Evolutionary conservation across 495 filamentous ascomycete genomes (phyloP).

Genomic region (Friedmanniomyces simplex): DNA sequence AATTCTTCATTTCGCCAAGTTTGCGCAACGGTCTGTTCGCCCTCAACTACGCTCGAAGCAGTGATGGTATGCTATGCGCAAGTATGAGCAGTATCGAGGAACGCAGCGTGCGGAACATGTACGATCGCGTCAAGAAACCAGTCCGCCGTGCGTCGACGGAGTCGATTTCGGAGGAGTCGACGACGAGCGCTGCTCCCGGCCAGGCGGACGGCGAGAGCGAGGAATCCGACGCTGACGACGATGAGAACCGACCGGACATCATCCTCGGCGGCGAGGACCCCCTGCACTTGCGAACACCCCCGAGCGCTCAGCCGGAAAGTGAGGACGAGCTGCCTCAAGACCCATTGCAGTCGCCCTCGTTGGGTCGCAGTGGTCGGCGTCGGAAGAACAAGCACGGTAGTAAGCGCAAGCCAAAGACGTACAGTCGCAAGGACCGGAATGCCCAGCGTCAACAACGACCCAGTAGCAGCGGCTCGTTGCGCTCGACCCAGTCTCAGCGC

Average conservation of each 20-base stretch:
- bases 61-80: constrained; percentile 29
- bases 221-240: constrained; percentile 14
- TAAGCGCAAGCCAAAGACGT: constrained; percentile 17
- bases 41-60: constrained; percentile 47
- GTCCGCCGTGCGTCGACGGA: constrained; percentile 45
- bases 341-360: background rate
- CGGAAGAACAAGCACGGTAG: background rate
- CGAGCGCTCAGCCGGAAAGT: background rate
- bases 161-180: constrained; percentile 10
- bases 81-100: constrained; percentile 16
- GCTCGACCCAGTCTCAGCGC: constrained; percentile 12
- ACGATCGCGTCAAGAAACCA: constrained; percentile 36
- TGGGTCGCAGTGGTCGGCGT: background rate
- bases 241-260: constrained; percentile 15
- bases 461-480: background rate
- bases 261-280: constrained; percentile 13
- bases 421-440: constrained; percentile 25
- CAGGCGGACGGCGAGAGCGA: constrained; percentile 4
- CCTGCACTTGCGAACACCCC: background rate
- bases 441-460: background rate
- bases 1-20: constrained; percentile 38
- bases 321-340: constrained; percentile 8
- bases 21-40: constrained; percentile 60
- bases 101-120: constrained; percentile 5
- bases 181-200: constrained; percentile 10